Evolutionary conservation across 352 stramenopile species (phyloP), one percentile per base, ranked within the genome.

Genomic region (Elongisporangium prolatum): DNA sequence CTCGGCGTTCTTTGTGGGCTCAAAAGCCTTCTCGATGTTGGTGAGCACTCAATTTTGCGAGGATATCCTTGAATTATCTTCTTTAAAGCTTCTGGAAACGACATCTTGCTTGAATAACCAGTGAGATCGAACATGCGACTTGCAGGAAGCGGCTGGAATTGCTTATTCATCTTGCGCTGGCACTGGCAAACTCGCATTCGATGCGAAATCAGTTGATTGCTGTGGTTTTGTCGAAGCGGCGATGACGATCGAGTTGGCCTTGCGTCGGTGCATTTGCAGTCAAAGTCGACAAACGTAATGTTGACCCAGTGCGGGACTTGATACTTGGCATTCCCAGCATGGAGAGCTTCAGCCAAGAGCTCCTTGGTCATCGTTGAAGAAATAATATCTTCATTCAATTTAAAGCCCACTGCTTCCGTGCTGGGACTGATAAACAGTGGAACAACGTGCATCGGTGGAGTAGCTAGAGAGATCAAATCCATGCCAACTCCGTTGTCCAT

Each of bases 401-500:
- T 44, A 13, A 44, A 17, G 11, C 10, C 17, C 34, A 2, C 10
- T 44, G 34, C 34, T 44, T 52, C 48, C 48, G 17, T 17, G 34
- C 11, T 67, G n/a, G 51, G 48, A 56, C 89, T 98, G 20, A 99
- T 93, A 65, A 99, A 99, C 50, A 99, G 89, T 18, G 97, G 97
- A n/a, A 97, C 94, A 13, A 97, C 91, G 66, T 99, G 97, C 20
- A 99, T 70, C 21, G 97, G 97, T 5, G 97, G 97, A 18, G 97
- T 86, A 7, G 92, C 86, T 2, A 99, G 54, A 11, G 81, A 91
- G 21, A 99, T 88, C 89, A 99, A 98, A 69, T 99, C 97, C 75
- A 98, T 99, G 7, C 97, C 97, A 61, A 99, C 98, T 1, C 96
- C 97, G 68, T 98, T 98, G 79, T 99, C 97, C 95, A 99, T 98